A percentile compares a stretch with the other conserved stretches of the same genome.
phyloP scores from a whole-genome alignment of 345 rosid genomes.

The Orychophragmus violaceus region DNA sequence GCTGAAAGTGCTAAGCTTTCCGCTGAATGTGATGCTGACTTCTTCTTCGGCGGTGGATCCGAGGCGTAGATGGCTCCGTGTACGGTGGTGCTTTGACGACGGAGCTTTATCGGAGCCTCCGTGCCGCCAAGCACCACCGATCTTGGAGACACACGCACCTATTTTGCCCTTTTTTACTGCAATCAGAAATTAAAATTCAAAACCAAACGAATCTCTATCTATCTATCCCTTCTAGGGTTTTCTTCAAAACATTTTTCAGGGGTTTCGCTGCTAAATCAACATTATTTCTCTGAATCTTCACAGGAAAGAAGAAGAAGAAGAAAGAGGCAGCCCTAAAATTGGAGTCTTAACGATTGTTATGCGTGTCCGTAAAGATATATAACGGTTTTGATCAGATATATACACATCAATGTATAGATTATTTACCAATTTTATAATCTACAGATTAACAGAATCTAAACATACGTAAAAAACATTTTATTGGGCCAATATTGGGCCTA shows the following conservation, averaged over 20 bases:
- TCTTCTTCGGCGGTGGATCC: constrained; percentile 28
- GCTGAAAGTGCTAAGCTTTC: constrained; percentile 24
- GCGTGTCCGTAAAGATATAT: neutral
- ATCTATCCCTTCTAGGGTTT: neutral
- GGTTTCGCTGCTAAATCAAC: constrained; percentile 6
- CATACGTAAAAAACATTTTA: neutral
- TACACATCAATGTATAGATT: too few species aligned
- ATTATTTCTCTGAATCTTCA: constrained; percentile 1
- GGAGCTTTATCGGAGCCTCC: constrained; percentile 21
- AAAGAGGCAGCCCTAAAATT: neutral
- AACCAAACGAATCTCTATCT: neutral
- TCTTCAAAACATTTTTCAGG: neutral
- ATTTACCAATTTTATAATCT: neutral
- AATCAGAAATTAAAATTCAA: neutral
- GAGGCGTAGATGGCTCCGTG: constrained; percentile 30
- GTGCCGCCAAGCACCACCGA: constrained; percentile 25
- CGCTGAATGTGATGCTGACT: constrained; percentile 21
- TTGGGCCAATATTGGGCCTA: neutral
- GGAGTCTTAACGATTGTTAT: neutral
- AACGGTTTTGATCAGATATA: neutral
- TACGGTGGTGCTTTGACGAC: constrained; percentile 33
- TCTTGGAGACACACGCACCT: constrained; percentile 35
- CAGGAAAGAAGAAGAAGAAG: neutral
- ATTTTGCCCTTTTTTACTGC: neutral
- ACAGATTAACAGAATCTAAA: neutral